Conservation (phyloP, 352 stramenopile genomes). For the Pythium aristosporum region DNA sequence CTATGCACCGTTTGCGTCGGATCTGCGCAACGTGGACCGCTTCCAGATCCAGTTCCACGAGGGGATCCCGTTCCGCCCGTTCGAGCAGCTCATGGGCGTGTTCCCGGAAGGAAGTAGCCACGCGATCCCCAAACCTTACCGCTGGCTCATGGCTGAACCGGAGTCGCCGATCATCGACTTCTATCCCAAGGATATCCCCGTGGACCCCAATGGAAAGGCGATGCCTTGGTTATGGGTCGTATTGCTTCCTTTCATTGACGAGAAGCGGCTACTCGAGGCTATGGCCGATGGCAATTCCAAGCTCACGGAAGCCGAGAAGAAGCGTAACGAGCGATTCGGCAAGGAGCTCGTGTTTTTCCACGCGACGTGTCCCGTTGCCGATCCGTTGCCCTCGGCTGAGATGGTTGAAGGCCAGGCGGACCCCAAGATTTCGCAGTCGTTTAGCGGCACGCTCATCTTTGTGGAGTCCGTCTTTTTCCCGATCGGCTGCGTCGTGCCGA, state of each 20-base stretch:
- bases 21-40: conserved; percentile 89
- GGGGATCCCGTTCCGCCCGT: conserved; percentile 95
- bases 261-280: conserved; percentile 90
- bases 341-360: conserved; percentile 88
- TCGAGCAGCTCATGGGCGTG: conserved; percentile 98
- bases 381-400: conserved; percentile 42
- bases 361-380: conserved; percentile 52
- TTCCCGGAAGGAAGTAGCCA: conserved; percentile 93
- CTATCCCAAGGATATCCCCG: conserved; percentile 94
- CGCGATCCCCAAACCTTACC: conserved; percentile 94
- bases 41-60: conserved; percentile 94
- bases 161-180: conserved; percentile 98
- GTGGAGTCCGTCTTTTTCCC: conserved; percentile 73
- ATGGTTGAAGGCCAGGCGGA: conserved; percentile 42
- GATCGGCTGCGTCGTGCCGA: conserved; percentile 71
- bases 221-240: conserved; percentile 99
- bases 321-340: conserved; percentile 80
- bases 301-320: conserved; percentile 71
- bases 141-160: conserved; percentile 93
- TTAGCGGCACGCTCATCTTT: conserved; percentile 73
- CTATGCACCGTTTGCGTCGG: conserved; percentile 95
- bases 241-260: conserved; percentile 98
- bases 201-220: conserved; percentile 98
- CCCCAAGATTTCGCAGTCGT: conserved; percentile 55
- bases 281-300: conserved; percentile 76